Conservation (phyloP, 352 stramenopile genomes). For the Pythium coloratum region DNA sequence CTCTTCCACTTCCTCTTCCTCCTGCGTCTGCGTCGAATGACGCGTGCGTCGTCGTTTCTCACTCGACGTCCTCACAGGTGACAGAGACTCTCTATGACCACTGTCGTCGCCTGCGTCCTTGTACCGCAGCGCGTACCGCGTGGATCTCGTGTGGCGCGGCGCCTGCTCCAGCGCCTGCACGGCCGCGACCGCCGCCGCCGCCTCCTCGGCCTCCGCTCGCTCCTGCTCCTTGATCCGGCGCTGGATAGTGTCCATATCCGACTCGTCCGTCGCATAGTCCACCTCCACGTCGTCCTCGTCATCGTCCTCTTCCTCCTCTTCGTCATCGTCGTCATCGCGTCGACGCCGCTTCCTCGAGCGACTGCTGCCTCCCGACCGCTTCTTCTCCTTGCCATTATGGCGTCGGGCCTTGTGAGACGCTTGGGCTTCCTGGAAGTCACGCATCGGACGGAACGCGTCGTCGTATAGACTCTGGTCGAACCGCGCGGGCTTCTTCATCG, state of each 20-base stretch:
- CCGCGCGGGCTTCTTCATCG: conserved; percentile 44
- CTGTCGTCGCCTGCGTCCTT: conserved; percentile 18
- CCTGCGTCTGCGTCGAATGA: conserved; percentile 28
- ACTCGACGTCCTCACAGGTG: conserved; percentile 6
- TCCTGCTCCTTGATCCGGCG: conserved; percentile 50
- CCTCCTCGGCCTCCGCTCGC: conserved; percentile 32
- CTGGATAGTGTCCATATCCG: conserved; percentile 61
- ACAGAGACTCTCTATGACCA: conserved; percentile 10
- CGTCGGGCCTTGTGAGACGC: conserved; percentile 19
- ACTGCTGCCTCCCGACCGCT: conserved; percentile 9
- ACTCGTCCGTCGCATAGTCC: conserved; percentile 42
- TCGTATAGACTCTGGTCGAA: conserved; percentile 73
- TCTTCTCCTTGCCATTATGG: conserved; percentile 23
- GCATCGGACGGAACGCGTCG: conserved; percentile 54
- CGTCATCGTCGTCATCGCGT: conserved; percentile 31
- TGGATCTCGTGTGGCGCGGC: conserved; percentile 27
- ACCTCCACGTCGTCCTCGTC: conserved; percentile 30
- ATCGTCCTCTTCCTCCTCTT: conserved; percentile 27
- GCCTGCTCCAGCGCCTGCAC: conserved; percentile 22
- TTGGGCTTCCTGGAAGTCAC: conserved; percentile 22
- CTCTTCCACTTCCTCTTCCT: conserved; percentile 25
- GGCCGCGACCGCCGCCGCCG: conserved; percentile 21
- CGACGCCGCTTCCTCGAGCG: conserved; percentile 15
- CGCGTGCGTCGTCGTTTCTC: conserved; percentile 17
- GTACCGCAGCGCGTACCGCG: conserved; percentile 63